Evolutionary conservation across 116 monocot species (phyloP), one percentile per base, ranked within the genome.

Genomic region (Papilionanthe hybrid): DNA sequence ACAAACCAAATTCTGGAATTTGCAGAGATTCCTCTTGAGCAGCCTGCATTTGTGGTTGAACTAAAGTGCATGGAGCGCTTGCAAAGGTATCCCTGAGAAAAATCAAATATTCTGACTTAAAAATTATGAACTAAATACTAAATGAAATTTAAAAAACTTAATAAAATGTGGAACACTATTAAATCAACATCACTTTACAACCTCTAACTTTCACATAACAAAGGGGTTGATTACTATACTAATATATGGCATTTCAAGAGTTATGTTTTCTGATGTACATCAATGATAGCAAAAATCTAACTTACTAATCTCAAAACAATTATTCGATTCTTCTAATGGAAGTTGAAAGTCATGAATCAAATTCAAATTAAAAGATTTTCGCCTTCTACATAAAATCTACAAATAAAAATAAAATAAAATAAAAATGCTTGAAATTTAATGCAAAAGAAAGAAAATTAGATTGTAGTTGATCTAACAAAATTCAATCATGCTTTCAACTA

Each of bases 51-150:
- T 93, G 94, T 67, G 98, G 98, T 55, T 98, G 98, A 84, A 98
- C 77, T 78, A 98, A 91, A 42, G 95, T 87, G 76, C 95, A 98
- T 75, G 95, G 91, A 82, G 95, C 95, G 48, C 47, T 90, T 72
- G 95, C 88, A 91, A 91, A 93, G 55, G 98, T 93, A 77, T 98
- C 98, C 90, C 98, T 98, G 83, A 55, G 83, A 28, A 82, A 17
- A 79, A n/a, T 28, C 5, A 78, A 55, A 77, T 29, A 20, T 15
- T 50, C 20, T 76, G 77, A 63, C 20, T 73, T 13, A 43, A 0
- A 1, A 44, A 20, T 44, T 9, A 73, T 44, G 41, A 42, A 73
- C 29, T 20, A 44, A 73, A 42, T 43, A 44, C n/a, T 44, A 43
- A 32, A 68, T 27, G 19, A 13, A 42, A 7, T 20, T 72, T 72